Base-by-base conservation (phyloP, 805 yeast species). In the Metschnikowia lochheadii region DNA sequence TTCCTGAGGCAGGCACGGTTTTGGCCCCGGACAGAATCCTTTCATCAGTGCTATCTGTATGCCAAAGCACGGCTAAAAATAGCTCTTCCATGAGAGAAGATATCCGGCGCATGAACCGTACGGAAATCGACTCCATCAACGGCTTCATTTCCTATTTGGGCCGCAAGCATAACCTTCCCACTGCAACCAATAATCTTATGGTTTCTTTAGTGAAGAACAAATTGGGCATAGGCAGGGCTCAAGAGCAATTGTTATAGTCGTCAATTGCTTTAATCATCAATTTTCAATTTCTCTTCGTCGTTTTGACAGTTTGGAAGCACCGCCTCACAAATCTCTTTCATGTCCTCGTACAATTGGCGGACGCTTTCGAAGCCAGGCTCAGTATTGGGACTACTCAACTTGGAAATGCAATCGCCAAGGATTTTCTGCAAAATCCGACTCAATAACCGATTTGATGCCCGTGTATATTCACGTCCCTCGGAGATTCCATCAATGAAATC, bases 91-190 rank as follows among this genome's bases (percentile, higher is more conserved):
- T 85, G 91, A 70, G 87, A 44, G 82, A 80, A 51, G 98, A 92
- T 59, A 69, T 82, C 15, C 60, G 73, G 42, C 63, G 68, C 55
- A 68, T 78, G 51, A 77, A 80, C 56, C 76, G 73, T 14, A 87
- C 94, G 0, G 99, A 92, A 63, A 80, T 92, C 18, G 87, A 84
- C 53, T 86, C 79, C 63, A 84, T 92, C 52, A 94, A 91, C 63
- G 97, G 97, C 1, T 89, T 82, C 61, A 75, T 91, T 11, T 84
- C 79, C 1, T 63, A 61, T 6, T 67, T 82, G 47, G 96, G 88
- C 1, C 57, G 65, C 31, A 68, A 70, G 51, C 66, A 75, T 43
- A 71, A 75, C 0, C 43, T 73, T 1, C 58, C 69, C 1, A 77
- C 84, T 1, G 76, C 76, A 1, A 68, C 75, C 42, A 85, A 85